Base-by-base conservation (phyloP, 768 basidiomycete species). In the Kwoniella mangroviensis region DNA sequence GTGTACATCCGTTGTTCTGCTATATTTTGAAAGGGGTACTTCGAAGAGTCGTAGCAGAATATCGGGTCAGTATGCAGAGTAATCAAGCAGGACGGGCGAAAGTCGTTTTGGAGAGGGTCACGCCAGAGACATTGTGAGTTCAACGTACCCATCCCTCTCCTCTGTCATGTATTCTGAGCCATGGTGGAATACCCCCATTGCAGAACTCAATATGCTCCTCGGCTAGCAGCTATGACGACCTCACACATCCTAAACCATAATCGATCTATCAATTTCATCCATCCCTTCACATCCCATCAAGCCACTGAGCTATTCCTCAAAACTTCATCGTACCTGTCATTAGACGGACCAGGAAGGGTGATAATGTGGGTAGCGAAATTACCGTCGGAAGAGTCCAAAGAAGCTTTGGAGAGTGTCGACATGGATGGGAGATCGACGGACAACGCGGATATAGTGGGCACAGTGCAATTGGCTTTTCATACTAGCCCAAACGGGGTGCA, bases 401-500 rank as follows among this genome's bases (percentile, higher is more conserved):
- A 40, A 13, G 21, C 43, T 24, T 24, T 63, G 19, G n/a, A 40
- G 19, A 63, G 63, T 43, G 19, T 41, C 19, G 41, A 65, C 41
- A 65, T 54, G 63, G 40, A 55, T 42, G 63, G 63, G 3, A 55
- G 55, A 1, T 34, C 2, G n/a, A 60, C 69, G 4, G 57, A 15
- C 1, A 22, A 70, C n/a, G 43, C 63, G 7, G 69, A 70, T 1
- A 61, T 70, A 9, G 45, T 70, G 4, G 69, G 69, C 6, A 59
- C 56, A 3, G 69, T 70, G 12, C 69, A 70, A 40, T 34, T 70
- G 40, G 64, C 69, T 1, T 70, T 65, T 42, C 43, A 43, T 21
- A 26, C 24, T 13, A 70, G 41, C 12, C 64, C 69, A 5, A 70
- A 70, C 40, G 69, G 69, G 4, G 64, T 55, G 11, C 52, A 41